Evolutionary conservation across 108 stramenopile genomes (phyloP).

Genomic region (Nannochloropsis salina): DNA sequence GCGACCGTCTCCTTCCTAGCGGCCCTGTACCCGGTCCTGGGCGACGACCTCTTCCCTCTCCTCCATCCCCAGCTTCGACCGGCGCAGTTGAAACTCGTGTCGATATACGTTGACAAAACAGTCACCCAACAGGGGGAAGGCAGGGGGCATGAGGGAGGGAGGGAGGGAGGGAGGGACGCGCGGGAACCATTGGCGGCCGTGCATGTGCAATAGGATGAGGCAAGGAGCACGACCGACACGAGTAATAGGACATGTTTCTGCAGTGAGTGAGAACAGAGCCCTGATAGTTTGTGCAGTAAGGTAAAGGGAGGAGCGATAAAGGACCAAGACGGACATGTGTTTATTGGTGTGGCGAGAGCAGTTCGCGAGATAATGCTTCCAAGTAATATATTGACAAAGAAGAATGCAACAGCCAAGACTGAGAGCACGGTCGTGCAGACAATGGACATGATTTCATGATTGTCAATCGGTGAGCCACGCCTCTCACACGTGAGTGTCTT

Average conservation of each 20-base stretch:
- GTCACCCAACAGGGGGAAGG: neutral
- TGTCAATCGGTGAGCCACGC: no score
- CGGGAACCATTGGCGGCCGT: neutral
- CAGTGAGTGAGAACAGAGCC: neutral
- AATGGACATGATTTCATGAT: no score
- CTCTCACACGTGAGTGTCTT: no score
- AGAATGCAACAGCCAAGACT: no score
- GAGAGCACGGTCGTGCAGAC: no score
- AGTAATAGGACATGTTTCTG: neutral
- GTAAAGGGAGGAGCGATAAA: neutral
- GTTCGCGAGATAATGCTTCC: no score
- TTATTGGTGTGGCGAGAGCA: no score
- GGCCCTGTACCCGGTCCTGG: neutral
- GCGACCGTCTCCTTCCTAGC: neutral
- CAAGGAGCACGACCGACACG: neutral
- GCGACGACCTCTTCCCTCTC: neutral
- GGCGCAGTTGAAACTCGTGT: neutral
- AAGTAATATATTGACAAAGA: no score
- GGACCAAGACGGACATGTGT: neutral
- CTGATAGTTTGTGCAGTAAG: neutral
- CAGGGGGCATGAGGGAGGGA: no score
- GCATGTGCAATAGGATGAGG: neutral
- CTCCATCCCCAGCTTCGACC: neutral
- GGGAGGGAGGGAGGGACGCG: neutral
- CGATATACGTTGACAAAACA: neutral